Conservation (phyloP, 2,329 filamentous ascomycete genomes). For the Nannizzia gypsea region DNA sequence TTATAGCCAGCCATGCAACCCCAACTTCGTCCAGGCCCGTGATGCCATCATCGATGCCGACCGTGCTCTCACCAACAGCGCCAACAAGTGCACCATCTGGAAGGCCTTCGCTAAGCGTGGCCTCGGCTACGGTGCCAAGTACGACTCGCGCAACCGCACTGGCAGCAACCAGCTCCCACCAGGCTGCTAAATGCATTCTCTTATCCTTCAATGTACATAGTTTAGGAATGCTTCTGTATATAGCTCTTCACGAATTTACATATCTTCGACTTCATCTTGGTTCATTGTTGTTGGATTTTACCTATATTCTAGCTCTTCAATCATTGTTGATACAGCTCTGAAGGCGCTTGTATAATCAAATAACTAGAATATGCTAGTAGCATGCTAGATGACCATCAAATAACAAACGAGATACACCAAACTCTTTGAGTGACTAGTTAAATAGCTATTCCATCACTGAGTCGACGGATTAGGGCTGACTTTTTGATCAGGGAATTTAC, state of each 20-base stretch:
- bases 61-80: constrained; percentile 8
- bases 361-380: no score
- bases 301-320: no score
- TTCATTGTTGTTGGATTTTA: no score
- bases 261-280: not conserved
- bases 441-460: no score
- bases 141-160: not conserved
- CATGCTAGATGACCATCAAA: no score
- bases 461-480: no score
- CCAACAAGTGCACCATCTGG: constrained; percentile 13
- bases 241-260: not conserved
- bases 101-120: constrained; percentile 12
- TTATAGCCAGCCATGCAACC: constrained; percentile 12
- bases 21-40: constrained; percentile 14
- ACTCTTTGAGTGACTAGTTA: no score
- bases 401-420: no score
- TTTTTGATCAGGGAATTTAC: no score
- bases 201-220: not conserved
- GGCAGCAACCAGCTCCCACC: not conserved
- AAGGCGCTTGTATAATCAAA: no score
- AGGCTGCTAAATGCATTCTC: not conserved
- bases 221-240: not conserved
- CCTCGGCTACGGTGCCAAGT: constrained; percentile 6
- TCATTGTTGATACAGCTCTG: no score
- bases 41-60: constrained; percentile 13